These are phyloP conservation scores for Artemisia annua DNA, from an alignment of 129 eudicot genomes.

Conservation along the genomic window DNA sequence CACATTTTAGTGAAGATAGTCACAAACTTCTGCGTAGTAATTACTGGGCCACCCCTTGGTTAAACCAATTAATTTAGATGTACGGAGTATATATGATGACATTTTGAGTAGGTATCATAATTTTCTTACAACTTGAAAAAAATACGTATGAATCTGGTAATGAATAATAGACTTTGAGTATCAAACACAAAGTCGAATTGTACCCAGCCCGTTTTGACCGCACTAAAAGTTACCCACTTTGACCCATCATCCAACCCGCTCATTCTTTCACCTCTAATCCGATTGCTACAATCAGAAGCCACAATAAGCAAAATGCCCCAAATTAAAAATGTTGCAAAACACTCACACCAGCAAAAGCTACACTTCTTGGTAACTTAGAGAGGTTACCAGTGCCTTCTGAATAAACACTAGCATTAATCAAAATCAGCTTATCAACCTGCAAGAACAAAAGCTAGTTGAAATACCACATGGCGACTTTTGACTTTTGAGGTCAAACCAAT, in stretches of 20 bases:
- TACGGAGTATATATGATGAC: too few species aligned
- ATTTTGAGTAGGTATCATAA: too few species aligned
- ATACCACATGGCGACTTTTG: background rate
- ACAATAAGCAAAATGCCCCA: background rate
- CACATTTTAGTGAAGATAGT: too few species aligned
- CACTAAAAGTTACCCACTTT: background rate
- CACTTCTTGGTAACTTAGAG: conserved; percentile 59
- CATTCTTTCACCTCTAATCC: background rate
- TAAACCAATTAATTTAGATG: too few species aligned
- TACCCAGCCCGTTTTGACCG: background rate
- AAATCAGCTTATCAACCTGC: conserved; percentile 85
- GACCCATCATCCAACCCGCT: background rate
- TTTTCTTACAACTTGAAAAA: too few species aligned
- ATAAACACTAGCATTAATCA: conserved; percentile 93
- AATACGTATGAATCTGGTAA: too few species aligned
- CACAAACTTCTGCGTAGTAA: too few species aligned
- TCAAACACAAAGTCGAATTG: too few species aligned
- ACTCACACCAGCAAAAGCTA: conserved; percentile 84
- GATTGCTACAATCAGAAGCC: background rate
- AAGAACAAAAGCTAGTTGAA: background rate
- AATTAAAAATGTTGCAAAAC: background rate
- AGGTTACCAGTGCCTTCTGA: conserved; percentile 85
- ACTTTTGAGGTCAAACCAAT: conserved; percentile 16
- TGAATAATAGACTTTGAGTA: too few species aligned
- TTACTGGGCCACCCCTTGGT: too few species aligned